phyloP scores from a whole-genome alignment of 2,329 filamentous ascomycete genomes.

The Calonectria hongkongensis region DNA sequence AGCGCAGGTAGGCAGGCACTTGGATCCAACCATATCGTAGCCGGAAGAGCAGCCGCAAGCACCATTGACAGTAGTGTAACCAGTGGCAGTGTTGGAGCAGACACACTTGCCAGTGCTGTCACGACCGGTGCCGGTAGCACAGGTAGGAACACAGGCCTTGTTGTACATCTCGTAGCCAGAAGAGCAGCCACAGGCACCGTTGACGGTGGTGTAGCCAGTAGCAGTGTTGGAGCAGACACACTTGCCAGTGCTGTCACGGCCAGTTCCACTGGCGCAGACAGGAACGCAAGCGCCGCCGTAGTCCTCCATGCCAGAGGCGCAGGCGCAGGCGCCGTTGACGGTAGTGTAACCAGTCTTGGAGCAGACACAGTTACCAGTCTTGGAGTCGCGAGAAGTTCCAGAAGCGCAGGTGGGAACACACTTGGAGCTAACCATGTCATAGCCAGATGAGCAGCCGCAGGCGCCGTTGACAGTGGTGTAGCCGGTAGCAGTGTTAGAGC shows the following conservation, averaged over 20 bases:
- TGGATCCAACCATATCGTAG: not conserved
- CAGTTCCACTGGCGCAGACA: not conserved
- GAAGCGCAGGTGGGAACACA: not conserved
- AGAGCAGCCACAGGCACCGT: not conserved
- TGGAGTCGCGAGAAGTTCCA: not conserved
- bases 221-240: conserved; percentile 11
- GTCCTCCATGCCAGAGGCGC: not conserved
- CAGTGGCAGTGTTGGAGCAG: not conserved
- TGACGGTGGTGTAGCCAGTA: not conserved
- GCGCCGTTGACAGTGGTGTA: not conserved
- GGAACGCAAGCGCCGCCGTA: not conserved
- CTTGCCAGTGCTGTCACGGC: not conserved
- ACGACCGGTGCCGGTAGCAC: not conserved
- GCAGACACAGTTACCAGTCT: not conserved
- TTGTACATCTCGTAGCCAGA: not conserved
- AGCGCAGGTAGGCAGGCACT: not conserved
- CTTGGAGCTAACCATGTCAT: not conserved
- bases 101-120: not conserved
- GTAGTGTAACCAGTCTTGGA: not conserved
- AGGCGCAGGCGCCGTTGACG: not conserved
- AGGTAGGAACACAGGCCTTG: not conserved
- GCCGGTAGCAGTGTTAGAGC: not conserved
- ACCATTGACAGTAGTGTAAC: not conserved
- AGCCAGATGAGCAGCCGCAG: not conserved
- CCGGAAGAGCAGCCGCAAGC: not conserved